phyloP scores from a whole-genome alignment of 2,329 filamentous ascomycete genomes.

The Claviceps maximensis region DNA sequence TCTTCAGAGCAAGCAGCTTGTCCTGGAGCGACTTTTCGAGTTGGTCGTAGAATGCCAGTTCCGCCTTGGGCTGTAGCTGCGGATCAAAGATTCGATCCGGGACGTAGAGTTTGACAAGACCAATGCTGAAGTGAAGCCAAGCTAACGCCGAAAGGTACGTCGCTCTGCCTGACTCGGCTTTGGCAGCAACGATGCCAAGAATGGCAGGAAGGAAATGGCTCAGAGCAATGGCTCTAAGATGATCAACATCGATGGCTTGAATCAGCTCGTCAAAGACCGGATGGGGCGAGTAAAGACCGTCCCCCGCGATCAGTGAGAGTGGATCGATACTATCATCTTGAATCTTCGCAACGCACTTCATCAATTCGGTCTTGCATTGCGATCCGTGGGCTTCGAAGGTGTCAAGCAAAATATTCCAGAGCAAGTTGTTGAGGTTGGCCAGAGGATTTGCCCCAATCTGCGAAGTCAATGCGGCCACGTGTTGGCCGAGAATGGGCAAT shows the following conservation, averaged over 20 bases:
- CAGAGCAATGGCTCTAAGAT: constrained; percentile 25
- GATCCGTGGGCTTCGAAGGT: constrained; percentile 27
- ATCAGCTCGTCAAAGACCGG: constrained; percentile 12
- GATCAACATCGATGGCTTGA: constrained; percentile 16
- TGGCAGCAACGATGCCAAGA: constrained; percentile 25
- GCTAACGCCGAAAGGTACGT: constrained; percentile 35
- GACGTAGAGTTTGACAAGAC: constrained; percentile 66
- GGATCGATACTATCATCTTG: constrained; percentile 10
- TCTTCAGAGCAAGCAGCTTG: constrained; percentile 45
- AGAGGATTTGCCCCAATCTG: constrained; percentile 38
- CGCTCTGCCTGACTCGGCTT: constrained; percentile 8
- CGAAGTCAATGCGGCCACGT: constrained; percentile 35
- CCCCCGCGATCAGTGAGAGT: constrained; percentile 3
- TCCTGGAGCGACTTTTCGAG: constrained; percentile 40
- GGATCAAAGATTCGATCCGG: constrained; percentile 83
- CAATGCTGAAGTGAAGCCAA: constrained; percentile 65
- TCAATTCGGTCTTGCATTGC: constrained; percentile 16
- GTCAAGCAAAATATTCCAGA: constrained; percentile 32
- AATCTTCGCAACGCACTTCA: constrained; percentile 14
- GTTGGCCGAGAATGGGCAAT: constrained; percentile 44
- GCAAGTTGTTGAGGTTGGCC: constrained; percentile 31
- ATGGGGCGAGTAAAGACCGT: constrained; percentile 1
- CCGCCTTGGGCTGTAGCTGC: constrained; percentile 50
- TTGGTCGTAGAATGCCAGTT: constrained; percentile 43
- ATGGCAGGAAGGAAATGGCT: constrained; percentile 33